A percentile compares a stretch with the other conserved stretches of the same genome.
Conservation (phyloP, 2,329 filamentous ascomycete species). For the Lomentospora prolificans region DNA sequence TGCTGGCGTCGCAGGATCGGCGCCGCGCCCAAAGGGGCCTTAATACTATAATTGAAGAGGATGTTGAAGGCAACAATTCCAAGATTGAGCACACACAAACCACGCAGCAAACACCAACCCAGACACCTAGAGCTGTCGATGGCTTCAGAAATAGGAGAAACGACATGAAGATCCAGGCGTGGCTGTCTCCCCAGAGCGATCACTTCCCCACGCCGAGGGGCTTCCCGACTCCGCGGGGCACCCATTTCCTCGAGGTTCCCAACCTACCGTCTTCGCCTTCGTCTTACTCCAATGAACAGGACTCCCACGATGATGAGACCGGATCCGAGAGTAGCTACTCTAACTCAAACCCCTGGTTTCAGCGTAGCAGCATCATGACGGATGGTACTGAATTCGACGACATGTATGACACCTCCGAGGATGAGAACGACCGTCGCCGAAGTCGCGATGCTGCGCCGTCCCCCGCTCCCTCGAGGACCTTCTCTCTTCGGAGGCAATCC, state of each 20-base stretch:
- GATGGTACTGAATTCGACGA: constrained; percentile 72
- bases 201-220: constrained; percentile 43
- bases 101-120: not conserved
- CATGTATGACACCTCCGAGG: constrained; percentile 76
- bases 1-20: constrained; percentile 46
- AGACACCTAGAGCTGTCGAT: not conserved
- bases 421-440: constrained; percentile 42
- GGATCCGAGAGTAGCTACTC: constrained; percentile 36
- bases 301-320: constrained; percentile 17
- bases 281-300: constrained; percentile 37
- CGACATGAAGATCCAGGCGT: constrained; percentile 44
- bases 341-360: constrained; percentile 50
- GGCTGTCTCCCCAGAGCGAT: constrained; percentile 49
- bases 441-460: not conserved
- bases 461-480: constrained; percentile 6
- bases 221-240: constrained; percentile 63
- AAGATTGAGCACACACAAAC: constrained; percentile 13
- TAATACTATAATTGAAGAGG: constrained; percentile 59
- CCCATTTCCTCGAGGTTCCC: constrained; percentile 54
- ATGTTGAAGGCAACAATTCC: no score
- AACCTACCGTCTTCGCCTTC: constrained; percentile 53
- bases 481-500: constrained; percentile 16
- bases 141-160: constrained; percentile 16
- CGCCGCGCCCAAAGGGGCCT: constrained; percentile 36
- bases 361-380: constrained; percentile 44